Evolutionary conservation across 768 basidiomycete species (phyloP), one percentile per base, ranked within the genome.

Genomic region (Lactifluus pinguis): DNA sequence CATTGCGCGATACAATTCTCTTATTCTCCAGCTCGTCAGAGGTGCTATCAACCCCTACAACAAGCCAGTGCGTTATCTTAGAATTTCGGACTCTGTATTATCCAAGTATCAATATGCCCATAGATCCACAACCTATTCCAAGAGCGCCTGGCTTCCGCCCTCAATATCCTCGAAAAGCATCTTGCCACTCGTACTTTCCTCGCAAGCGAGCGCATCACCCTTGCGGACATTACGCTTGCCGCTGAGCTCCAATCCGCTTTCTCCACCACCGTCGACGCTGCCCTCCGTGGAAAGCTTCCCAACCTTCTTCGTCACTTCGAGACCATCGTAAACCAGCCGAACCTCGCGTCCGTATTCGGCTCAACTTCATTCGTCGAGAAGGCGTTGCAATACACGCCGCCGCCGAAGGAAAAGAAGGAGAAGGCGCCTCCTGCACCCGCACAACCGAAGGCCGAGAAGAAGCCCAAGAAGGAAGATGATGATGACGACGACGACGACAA

Each of bases 121-220:
- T 64, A 92, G 89, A 71, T 80, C 63, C 89, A 92, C 74, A 82
- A 71, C 52, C 52, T 63, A 49, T 70, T 83, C 59, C 66, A 74
- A 15, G 85, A 88, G 50, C 79, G 78, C 39, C 79, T 85, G 68
- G 64, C 73, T 45, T 79, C 81, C 49, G 74, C 82, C 19, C 78
- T 97, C 53, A 75, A 75, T 44, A 84, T 83, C 65, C 78, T 98
- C 59, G 83, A 99, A 66, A 72, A 75, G 38, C 81, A 89, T 77
- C 84, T 99, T 68, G 71, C 78, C 52, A 79, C 83, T 59, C 84
- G 82, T 70, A 99, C 95, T 49, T 98, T 85, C 82, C 82, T 98
- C 69, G 93, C 93, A 57, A 87, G 86, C 66, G 92, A 99, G 72
- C 90, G 95, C 69, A 88, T 98, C 79, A 92, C 93, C 63, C 80